A percentile compares a stretch with the other conserved stretches of the same genome.
phyloP scores from a whole-genome alignment of 495 filamentous ascomycete species.

The Aspergillus cavernicola region DNA sequence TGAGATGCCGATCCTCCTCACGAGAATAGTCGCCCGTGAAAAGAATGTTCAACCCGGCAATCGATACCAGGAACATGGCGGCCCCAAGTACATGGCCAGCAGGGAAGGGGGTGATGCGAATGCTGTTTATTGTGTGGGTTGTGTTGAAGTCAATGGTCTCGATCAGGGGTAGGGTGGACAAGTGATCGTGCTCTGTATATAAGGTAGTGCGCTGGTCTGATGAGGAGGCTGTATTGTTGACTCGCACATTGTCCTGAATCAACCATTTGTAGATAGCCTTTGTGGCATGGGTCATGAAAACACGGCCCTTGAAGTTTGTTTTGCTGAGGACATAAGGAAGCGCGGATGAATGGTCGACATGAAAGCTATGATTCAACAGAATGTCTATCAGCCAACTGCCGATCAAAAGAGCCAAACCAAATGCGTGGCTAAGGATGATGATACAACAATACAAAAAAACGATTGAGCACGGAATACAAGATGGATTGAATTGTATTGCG shows the following conservation, averaged over 20 bases:
- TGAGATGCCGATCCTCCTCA: constrained; percentile 89
- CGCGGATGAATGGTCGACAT: constrained; percentile 94
- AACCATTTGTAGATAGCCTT: constrained; percentile 99
- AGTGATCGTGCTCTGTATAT: constrained; percentile 91
- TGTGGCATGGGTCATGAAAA: constrained; percentile 98
- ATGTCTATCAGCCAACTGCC: constrained; percentile 23
- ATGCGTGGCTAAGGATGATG: background rate
- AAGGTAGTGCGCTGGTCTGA: constrained; percentile 73
- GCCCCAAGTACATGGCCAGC: constrained; percentile 97
- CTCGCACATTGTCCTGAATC: constrained; percentile 91
- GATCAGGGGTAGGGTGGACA: constrained; percentile 86
- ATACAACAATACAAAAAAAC: constrained; percentile 26
- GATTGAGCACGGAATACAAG: constrained; percentile 16
- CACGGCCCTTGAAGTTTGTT: constrained; percentile 92
- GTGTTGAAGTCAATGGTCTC: constrained; percentile 98
- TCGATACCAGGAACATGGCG: constrained; percentile 96
- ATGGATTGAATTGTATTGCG: constrained; percentile 27
- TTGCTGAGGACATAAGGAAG: constrained; percentile 96
- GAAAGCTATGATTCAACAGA: constrained; percentile 62
- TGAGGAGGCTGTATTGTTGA: constrained; percentile 69
- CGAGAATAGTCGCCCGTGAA: constrained; percentile 97
- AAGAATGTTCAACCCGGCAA: constrained; percentile 90
- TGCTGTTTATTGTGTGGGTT: constrained; percentile 92
- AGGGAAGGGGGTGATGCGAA: constrained; percentile 93
- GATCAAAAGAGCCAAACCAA: background rate